Evolutionary conservation across 164 flowering plant species (phyloP), one percentile per base, ranked within the genome.

Genomic region (Protea cynaroides): DNA sequence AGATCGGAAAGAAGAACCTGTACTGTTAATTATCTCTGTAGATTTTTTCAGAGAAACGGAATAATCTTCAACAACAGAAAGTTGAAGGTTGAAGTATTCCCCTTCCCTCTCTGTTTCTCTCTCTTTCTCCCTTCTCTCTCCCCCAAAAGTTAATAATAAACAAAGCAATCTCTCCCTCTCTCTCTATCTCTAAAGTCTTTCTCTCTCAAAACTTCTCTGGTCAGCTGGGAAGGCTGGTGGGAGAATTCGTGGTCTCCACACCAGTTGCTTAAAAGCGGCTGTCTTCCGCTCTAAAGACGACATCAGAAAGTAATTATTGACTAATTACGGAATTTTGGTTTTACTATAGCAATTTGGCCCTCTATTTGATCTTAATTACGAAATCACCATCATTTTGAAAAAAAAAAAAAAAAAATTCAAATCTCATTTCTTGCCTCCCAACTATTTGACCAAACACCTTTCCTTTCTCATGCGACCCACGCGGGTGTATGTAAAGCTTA

Each of bases 161-260:
- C n/a, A n/a, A n/a, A n/a, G n/a, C n/a, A n/a, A n/a, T 29, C 23
- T 40, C 14, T 49, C 52, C 1, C 8, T 36, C 24, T 36, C 17
- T 66, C 36, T 66, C 63, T 63, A 25, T 29, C 65, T 54, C 59
- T 29, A 24, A 14, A 11, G 34, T 56, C 59, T 64, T 34, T 37
- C n/a, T 49, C 17, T 29, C 46, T 34, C 47, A 14, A 44, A 49
- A 17, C 21, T n/a, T 37, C 19, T 53, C 21, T 23, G 38, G 23
- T 17, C 36, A 59, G 49, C 49, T 59, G 38, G 22, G 23, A 50
- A 34, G n/a, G 23, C 37, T 4, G 54, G 53, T 47, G 61, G 53
- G 52, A 65, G 61, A 57, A 25, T 65, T 65, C 62, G 68, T 65
- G 68, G 68, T 49, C 68, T 57, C 68, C 68, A 65, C 68, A 60